Evolutionary conservation across 2,329 filamentous ascomycete genomes (phyloP).

Genomic region (Alternaria gansuensis): DNA sequence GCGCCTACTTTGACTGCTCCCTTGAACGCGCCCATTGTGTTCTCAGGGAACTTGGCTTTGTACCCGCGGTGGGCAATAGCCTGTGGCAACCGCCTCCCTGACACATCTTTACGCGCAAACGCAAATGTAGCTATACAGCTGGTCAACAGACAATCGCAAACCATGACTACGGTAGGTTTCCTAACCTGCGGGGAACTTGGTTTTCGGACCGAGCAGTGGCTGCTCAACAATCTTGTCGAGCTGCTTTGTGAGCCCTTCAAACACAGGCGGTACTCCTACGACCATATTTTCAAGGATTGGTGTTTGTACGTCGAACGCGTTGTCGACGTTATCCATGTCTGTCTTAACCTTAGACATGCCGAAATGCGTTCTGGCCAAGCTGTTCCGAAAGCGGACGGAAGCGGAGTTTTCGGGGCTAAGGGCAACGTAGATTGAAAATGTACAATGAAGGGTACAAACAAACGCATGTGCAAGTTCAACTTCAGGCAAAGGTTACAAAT

Average conservation of each 20-base stretch:
- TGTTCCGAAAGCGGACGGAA: slow-evolving; percentile 18
- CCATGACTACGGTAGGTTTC: neutral
- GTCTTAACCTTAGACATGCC: slow-evolving; percentile 32
- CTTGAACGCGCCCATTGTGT: slow-evolving; percentile 80
- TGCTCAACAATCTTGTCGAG: slow-evolving; percentile 49
- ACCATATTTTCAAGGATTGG: slow-evolving; percentile 51
- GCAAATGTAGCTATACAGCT: slow-evolving; percentile 45
- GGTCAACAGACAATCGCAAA: slow-evolving; percentile 26
- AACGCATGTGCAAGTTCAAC: slow-evolving; percentile 2
- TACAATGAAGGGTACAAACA: neutral
- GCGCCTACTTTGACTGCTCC: slow-evolving; percentile 77
- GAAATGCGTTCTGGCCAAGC: slow-evolving; percentile 21
- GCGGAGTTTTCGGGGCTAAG: slow-evolving; percentile 27
- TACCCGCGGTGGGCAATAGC: slow-evolving; percentile 82
- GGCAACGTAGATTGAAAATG: neutral
- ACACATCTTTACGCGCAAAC: slow-evolving; percentile 47
- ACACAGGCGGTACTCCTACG: slow-evolving; percentile 50
- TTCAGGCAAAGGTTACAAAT: neutral
- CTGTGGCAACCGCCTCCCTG: slow-evolving; percentile 65
- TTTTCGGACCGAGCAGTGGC: slow-evolving; percentile 44
- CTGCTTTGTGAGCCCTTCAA: slow-evolving; percentile 47
- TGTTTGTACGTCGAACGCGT: slow-evolving; percentile 41
- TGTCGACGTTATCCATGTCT: slow-evolving; percentile 20
- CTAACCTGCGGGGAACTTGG: slow-evolving; percentile 43
- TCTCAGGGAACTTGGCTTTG: slow-evolving; percentile 82